A percentile compares a stretch with the other conserved stretches of the same genome.
Evolutionary conservation across 495 filamentous ascomycete species (phyloP).

Genomic region (Hyaloscypha hepaticicola): DNA sequence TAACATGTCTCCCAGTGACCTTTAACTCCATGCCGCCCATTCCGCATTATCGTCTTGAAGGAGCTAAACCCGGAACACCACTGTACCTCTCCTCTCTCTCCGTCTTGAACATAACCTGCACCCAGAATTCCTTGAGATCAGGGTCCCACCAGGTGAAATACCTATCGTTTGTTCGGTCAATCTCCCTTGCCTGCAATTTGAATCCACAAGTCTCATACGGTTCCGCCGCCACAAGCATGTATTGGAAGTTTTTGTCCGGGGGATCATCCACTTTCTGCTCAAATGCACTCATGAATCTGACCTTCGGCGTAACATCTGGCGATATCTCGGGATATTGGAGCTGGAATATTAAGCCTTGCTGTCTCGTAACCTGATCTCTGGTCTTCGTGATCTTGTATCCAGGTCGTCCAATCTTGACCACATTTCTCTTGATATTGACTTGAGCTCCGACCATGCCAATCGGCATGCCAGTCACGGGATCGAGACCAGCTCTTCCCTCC

Average conservation of each 20-base stretch:
- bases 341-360: slow-evolving; percentile 90
- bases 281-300: slow-evolving; percentile 96
- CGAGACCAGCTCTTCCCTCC: slow-evolving; percentile 73
- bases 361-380: slow-evolving; percentile 83
- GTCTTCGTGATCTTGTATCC: slow-evolving; percentile 99
- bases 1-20: slow-evolving; percentile 2
- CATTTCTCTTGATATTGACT: slow-evolving; percentile 72
- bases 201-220: slow-evolving; percentile 97
- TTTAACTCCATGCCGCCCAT: slow-evolving; percentile 3
- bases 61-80: slow-evolving; percentile 86
- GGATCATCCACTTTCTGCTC: slow-evolving; percentile 94
- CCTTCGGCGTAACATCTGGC: slow-evolving; percentile 69
- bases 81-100: slow-evolving; percentile 95
- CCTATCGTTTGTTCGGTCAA: slow-evolving; percentile 81
- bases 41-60: slow-evolving; percentile 35
- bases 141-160: slow-evolving; percentile 96
- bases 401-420: slow-evolving; percentile 95
- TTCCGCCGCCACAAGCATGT: slow-evolving; percentile 91
- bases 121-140: slow-evolving; percentile 96
- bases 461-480: slow-evolving; percentile 71
- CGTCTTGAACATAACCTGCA: slow-evolving; percentile 99
- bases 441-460: slow-evolving; percentile 75
- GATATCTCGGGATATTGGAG: slow-evolving; percentile 93
- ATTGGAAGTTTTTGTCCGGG: slow-evolving; percentile 93
- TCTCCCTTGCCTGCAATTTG: slow-evolving; percentile 92